These are phyloP conservation scores for Ambrosiella beaveri DNA, from an alignment of 2,329 filamentous ascomycete genomes.

Conservation along the genomic window DNA sequence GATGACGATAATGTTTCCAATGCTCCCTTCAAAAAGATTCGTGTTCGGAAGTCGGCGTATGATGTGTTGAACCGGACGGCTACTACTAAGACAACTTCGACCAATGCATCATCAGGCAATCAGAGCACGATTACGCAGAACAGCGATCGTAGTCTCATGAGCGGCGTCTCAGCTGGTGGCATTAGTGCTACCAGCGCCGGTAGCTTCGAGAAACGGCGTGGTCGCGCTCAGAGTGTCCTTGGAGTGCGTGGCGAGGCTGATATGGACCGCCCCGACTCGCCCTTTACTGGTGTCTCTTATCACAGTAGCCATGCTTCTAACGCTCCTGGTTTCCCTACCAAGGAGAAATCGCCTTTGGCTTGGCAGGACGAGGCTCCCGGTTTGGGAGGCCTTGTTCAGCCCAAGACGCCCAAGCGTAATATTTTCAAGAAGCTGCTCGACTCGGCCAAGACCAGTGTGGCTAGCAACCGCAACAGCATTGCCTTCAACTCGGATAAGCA, in stretches of 20 bases:
- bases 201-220: slow-evolving; percentile 66
- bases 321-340: slow-evolving; percentile 18
- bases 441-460: slow-evolving; percentile 82
- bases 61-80: slow-evolving; percentile 69
- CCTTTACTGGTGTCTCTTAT: slow-evolving; percentile 68
- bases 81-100: slow-evolving; percentile 75
- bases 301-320: slow-evolving; percentile 70
- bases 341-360: slow-evolving; percentile 42
- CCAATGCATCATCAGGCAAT: slow-evolving; percentile 56
- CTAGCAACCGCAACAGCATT: slow-evolving; percentile 73
- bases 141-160: slow-evolving; percentile 82
- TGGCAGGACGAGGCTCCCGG: slow-evolving; percentile 49
- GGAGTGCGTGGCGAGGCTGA: slow-evolving; percentile 38
- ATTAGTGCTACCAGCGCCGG: slow-evolving; percentile 93
- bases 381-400: slow-evolving; percentile 60
- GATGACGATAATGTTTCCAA: slow-evolving; percentile 6
- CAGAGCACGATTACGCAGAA: slow-evolving; percentile 58
- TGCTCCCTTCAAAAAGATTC: slow-evolving; percentile 26
- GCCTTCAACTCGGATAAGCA: slow-evolving; percentile 29
- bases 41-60: slow-evolving; percentile 57
- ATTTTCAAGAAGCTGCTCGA: slow-evolving; percentile 95
- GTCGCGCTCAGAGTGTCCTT: slow-evolving; percentile 46
- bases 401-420: slow-evolving; percentile 66
- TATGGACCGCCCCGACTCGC: slow-evolving; percentile 39
- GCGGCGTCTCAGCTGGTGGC: slow-evolving; percentile 71